phyloP scores from a whole-genome alignment of 176 grass and related monocot genomes.

The Carex parvula region DNA sequence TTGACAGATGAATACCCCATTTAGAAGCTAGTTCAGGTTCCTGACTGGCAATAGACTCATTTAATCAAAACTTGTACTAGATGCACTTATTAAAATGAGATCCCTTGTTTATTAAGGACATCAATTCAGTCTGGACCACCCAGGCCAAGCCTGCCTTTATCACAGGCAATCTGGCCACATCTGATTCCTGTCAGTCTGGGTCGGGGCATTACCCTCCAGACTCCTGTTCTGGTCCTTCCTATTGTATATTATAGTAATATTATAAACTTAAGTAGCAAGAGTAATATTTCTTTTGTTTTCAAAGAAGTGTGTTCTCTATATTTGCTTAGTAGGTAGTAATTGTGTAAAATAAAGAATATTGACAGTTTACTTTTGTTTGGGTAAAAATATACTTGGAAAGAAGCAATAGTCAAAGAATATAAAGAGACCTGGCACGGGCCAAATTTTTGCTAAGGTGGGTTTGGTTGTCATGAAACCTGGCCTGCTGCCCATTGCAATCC shows the following conservation, averaged over 20 bases:
- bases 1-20: background rate
- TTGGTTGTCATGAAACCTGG: background rate
- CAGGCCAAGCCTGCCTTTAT: too few species aligned
- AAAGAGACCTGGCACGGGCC: background rate
- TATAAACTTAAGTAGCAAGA: background rate
- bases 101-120: background rate
- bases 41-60: background rate
- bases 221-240: background rate
- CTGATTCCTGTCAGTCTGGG: background rate
- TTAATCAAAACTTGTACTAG: background rate
- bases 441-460: background rate
- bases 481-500: background rate
- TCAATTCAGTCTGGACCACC: background rate
- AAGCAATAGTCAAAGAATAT: background rate
- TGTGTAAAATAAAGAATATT: constrained; percentile 5
- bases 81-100: background rate
- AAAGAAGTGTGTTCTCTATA: background rate
- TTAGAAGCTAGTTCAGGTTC: background rate
- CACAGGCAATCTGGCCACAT: background rate
- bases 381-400: background rate
- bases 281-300: background rate
- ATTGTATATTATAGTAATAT: background rate
- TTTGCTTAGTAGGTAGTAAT: background rate
- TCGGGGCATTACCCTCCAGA: background rate
- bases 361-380: background rate